Conservation (phyloP, 306 rosid genomes). For the Quillaja saponaria region DNA sequence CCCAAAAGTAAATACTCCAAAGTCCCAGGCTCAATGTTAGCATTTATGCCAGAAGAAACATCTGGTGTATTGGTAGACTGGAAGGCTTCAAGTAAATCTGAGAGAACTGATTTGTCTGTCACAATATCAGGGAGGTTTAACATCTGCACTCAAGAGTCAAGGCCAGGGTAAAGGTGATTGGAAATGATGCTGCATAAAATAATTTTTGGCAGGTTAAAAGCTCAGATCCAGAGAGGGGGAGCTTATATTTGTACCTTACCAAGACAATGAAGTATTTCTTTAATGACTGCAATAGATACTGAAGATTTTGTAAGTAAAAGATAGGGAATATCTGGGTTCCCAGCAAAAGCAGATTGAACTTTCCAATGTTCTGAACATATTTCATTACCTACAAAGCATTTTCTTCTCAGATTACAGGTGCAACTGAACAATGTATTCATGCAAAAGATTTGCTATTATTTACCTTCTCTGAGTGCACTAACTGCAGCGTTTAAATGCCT, state of each 20-base stretch:
- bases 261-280: conserved; percentile 40
- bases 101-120: conserved; percentile 28
- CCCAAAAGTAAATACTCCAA: conserved; percentile 34
- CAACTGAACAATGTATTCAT: too few species aligned
- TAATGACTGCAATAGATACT: conserved; percentile 32
- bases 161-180: too few species aligned
- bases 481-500: conserved; percentile 33
- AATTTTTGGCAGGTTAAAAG: neutral
- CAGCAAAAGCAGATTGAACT: conserved; percentile 32
- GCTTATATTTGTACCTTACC: conserved; percentile 32
- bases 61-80: conserved; percentile 36
- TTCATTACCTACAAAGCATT: conserved; percentile 28
- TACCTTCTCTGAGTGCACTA: conserved; percentile 30
- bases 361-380: conserved; percentile 43
- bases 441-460: neutral
- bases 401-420: conserved; percentile 6
- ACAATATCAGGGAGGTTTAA: conserved; percentile 33
- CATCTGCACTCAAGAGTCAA: conserved; percentile 27
- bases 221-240: neutral
- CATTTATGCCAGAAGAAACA: conserved; percentile 26
- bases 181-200: too few species aligned
- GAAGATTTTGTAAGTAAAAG: conserved; percentile 33
- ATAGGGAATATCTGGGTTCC: conserved; percentile 39
- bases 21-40: conserved; percentile 35
- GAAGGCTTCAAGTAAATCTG: conserved; percentile 42